A percentile compares a stretch with the other conserved stretches of the same genome.
phyloP scores from a whole-genome alignment of 1,139 yeast genomes.

The Scheffersomyces titani region DNA sequence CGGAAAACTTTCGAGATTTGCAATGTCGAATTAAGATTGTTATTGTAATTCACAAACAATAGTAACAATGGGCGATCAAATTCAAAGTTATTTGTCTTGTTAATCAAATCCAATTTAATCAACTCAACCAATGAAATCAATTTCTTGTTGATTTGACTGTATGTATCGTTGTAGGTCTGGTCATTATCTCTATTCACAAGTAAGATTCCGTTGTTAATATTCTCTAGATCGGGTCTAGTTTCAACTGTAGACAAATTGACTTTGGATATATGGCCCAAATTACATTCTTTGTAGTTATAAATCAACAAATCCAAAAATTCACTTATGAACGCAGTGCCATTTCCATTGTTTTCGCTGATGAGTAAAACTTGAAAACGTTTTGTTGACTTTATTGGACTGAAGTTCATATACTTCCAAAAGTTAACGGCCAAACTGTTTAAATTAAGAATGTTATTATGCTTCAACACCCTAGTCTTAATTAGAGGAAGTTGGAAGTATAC shows the following conservation, averaged over 20 bases:
- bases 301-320: conserved; percentile 43
- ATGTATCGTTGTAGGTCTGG: conserved; percentile 24
- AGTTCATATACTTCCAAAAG: conserved; percentile 58
- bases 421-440: conserved; percentile 38
- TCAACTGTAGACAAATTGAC: conserved; percentile 33
- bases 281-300: conserved; percentile 47
- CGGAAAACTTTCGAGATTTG: conserved; percentile 51
- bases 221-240: conserved; percentile 33
- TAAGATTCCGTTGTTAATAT: conserved; percentile 37
- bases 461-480: conserved; percentile 30
- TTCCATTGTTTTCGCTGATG: conserved; percentile 32
- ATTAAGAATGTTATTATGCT: conserved; percentile 32
- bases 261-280: conserved; percentile 47
- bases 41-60: conserved; percentile 47
- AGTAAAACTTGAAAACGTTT: conserved; percentile 59
- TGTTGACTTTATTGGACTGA: conserved; percentile 51
- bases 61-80: conserved; percentile 50
- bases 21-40: conserved; percentile 45
- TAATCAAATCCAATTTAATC: conserved; percentile 41
- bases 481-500: conserved; percentile 24
- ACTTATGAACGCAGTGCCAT: conserved; percentile 10
- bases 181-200: conserved; percentile 21
- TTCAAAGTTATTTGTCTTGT: conserved; percentile 43
- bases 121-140: conserved; percentile 35
- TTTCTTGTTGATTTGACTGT: conserved; percentile 31